A percentile compares a stretch with the other conserved stretches of the same genome.
phyloP scores from a whole-genome alignment of 176 grass and related monocot species.

The Eremochloa ophiuroides region DNA sequence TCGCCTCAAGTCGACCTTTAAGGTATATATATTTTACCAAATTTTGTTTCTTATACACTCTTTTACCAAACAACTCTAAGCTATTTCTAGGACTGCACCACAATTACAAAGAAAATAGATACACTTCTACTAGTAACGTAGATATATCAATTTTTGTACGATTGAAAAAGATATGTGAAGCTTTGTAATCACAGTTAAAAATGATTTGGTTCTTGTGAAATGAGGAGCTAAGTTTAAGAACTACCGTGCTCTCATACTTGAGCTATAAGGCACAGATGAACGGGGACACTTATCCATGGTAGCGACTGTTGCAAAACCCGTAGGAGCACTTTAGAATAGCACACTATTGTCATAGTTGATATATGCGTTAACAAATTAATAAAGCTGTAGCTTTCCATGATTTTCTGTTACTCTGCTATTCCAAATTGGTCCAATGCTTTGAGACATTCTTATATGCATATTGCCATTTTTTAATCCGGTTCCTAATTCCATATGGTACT shows the following conservation, averaged over 20 bases:
- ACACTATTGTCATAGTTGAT: background rate
- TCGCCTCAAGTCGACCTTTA: slow-evolving; percentile 81
- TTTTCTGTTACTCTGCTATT: background rate
- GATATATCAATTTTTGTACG: background rate
- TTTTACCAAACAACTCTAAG: background rate
- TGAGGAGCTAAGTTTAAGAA: background rate
- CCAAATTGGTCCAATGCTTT: background rate
- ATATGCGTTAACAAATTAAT: background rate
- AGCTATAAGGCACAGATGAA: background rate
- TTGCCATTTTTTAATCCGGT: background rate
- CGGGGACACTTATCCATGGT: background rate
- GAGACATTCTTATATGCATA: background rate
- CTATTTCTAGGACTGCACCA: background rate
- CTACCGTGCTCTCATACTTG: background rate
- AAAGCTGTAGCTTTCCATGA: too few species aligned
- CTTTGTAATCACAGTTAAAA: background rate
- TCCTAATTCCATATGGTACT: background rate
- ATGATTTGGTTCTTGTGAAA: background rate
- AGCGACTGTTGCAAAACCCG: background rate
- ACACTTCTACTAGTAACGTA: background rate
- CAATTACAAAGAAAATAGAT: background rate
- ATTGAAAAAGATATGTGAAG: background rate
- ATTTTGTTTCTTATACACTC: background rate
- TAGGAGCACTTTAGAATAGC: background rate
- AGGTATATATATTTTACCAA: slow-evolving; percentile 38